These are phyloP conservation scores for Nigrospora oryzae DNA, from an alignment of 2,329 filamentous ascomycete genomes.

Conservation along the genomic window DNA sequence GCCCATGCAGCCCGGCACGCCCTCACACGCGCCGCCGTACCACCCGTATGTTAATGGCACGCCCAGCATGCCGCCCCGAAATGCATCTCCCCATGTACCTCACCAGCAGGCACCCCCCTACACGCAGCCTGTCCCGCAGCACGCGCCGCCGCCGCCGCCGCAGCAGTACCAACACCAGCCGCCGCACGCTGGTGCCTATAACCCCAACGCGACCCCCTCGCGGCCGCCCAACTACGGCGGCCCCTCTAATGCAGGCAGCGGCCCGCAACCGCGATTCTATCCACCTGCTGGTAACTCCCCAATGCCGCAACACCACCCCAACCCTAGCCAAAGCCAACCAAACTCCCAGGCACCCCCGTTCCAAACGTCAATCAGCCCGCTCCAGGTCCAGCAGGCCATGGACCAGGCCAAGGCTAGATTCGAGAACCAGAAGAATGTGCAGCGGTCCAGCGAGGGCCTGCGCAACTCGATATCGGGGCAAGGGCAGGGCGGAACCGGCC, in stretches of 20 bases:
- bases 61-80: constrained; percentile 14
- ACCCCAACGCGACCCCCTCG: constrained; percentile 14
- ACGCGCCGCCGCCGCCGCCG: constrained; percentile 1
- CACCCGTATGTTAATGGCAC: constrained; percentile 19
- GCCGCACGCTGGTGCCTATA: constrained; percentile 13
- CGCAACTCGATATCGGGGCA: constrained; percentile 13
- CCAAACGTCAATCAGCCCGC: constrained; percentile 19
- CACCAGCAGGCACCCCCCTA: constrained; percentile 16
- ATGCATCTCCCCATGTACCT: constrained; percentile 19
- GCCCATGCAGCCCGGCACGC: constrained; percentile 12
- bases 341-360: constrained; percentile 12
- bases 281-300: constrained; percentile 13
- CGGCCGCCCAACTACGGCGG: constrained; percentile 17
- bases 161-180: constrained; percentile 15
- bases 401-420: constrained; percentile 22
- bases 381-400: constrained; percentile 23
- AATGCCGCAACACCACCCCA: constrained; percentile 10
- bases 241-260: constrained; percentile 16
- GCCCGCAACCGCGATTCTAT: constrained; percentile 15
- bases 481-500: constrained; percentile 16
- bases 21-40: constrained; percentile 16
- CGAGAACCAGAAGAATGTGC: constrained; percentile 15
- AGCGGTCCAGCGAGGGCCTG: constrained; percentile 16
- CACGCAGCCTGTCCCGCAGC: constrained; percentile 16
- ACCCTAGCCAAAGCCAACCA: constrained; percentile 11